Percentiles rank a stretch among this genome's conserved stretches.
Conservation (phyloP, 192 early-diverging fungal species). For the Coemansia sp. region DNA sequence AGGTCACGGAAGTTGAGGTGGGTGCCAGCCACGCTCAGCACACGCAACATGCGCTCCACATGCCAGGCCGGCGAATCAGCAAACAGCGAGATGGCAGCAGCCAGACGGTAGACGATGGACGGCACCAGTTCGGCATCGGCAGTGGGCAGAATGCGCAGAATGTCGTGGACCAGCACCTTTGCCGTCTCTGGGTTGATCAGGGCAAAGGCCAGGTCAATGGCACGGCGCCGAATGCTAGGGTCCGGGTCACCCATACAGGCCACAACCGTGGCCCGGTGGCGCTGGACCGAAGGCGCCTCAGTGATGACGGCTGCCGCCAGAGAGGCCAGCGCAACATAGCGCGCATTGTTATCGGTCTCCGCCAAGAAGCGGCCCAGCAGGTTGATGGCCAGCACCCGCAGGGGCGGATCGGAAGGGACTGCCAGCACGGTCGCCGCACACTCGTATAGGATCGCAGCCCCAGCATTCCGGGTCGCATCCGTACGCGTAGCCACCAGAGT, state of each 20-base stretch:
- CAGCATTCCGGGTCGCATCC: conserved; percentile 92
- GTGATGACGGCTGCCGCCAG: conserved; percentile 83
- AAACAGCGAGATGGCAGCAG: conserved; percentile 87
- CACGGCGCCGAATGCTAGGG: conserved; percentile 93
- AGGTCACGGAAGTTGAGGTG: conserved; percentile 71
- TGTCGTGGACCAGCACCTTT: conserved; percentile 84
- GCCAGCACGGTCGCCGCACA: conserved; percentile 95
- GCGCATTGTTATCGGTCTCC: conserved; percentile 96
- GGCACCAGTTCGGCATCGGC: conserved; percentile 86
- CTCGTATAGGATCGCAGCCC: conserved; percentile 96
- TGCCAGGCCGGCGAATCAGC: conserved; percentile 96
- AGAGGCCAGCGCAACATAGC: conserved; percentile 98
- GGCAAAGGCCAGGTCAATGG: conserved; percentile 92
- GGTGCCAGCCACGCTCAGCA: conserved; percentile 69
- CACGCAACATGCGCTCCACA: conserved; percentile 88
- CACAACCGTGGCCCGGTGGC: conserved; percentile 93
- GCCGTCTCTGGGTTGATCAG: conserved; percentile 93
- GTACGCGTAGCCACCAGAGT: conserved; percentile 96
- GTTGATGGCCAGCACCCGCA: conserved; percentile 94
- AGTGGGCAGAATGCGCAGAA: conserved; percentile 87
- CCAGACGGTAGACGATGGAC: conserved; percentile 86
- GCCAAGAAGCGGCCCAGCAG: conserved; percentile 94
- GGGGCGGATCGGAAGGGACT: conserved; percentile 80
- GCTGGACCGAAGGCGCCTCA: conserved; percentile 91
- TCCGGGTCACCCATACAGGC: conserved; percentile 94